Percentiles rank a stretch among this genome's conserved stretches.
phyloP scores from a whole-genome alignment of 805 yeast genomes.

The Candida vaughaniae region DNA sequence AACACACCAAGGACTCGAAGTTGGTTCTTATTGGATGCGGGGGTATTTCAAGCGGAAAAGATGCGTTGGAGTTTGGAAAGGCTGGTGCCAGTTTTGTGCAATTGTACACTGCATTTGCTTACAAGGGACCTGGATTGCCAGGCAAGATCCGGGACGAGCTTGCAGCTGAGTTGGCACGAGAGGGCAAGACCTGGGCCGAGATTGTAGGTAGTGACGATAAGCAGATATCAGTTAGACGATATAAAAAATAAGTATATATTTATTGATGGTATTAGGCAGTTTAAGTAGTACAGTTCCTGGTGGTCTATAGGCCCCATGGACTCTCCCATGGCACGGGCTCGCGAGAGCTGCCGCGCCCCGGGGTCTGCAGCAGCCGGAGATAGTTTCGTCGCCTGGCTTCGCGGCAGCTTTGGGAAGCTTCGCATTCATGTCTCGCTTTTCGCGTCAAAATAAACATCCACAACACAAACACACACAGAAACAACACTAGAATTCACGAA shows the following conservation, averaged over 20 bases:
- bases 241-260: too few relatives aligned
- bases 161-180: constrained; percentile 53
- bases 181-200: constrained; percentile 82
- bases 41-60: constrained; percentile 84
- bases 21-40: constrained; percentile 90
- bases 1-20: constrained; percentile 70
- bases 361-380: too few relatives aligned
- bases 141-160: constrained; percentile 44
- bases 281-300: too few relatives aligned
- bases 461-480: background rate
- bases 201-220: constrained; percentile 50
- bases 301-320: too few relatives aligned
- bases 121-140: constrained; percentile 85
- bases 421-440: too few relatives aligned
- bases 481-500: background rate
- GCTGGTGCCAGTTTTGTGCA: constrained; percentile 94
- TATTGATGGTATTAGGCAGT: too few relatives aligned
- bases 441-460: background rate
- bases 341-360: too few relatives aligned
- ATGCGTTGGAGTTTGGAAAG: constrained; percentile 85
- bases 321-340: too few relatives aligned
- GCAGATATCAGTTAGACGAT: too few relatives aligned
- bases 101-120: constrained; percentile 86
- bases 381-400: too few relatives aligned
- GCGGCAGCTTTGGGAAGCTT: too few relatives aligned